These are phyloP conservation scores for Candida ortonii DNA, from an alignment of 805 yeast species.

Conservation along the genomic window DNA sequence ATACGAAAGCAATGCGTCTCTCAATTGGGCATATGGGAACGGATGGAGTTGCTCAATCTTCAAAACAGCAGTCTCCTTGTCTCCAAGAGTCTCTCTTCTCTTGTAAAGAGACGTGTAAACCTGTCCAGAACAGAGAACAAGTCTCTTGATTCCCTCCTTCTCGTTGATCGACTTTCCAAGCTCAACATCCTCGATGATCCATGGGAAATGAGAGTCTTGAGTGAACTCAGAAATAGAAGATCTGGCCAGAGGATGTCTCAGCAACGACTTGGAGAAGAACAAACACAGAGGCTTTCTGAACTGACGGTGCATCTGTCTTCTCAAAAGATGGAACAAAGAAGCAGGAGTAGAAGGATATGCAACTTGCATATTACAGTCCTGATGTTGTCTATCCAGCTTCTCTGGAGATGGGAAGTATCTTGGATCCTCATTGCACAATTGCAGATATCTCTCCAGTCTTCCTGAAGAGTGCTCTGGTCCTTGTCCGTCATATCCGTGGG, in stretches of 20 bases:
- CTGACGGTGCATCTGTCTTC: slow-evolving; percentile 99
- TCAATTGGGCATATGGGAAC: slow-evolving; percentile 95
- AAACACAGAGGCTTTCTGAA: slow-evolving; percentile 88
- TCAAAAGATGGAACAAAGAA: slow-evolving; percentile 89
- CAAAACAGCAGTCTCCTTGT: slow-evolving; percentile 82
- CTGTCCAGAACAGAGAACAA: slow-evolving; percentile 87
- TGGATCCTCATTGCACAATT: slow-evolving; percentile 93
- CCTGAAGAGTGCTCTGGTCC: slow-evolving; percentile 99
- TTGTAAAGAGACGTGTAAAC: slow-evolving; percentile 90
- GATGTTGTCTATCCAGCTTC: slow-evolving; percentile 94
- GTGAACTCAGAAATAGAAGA: slow-evolving; percentile 80
- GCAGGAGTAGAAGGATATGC: slow-evolving; percentile 99
- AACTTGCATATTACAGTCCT: slow-evolving; percentile 96
- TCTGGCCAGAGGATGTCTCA: slow-evolving; percentile 97
- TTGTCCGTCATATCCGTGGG: slow-evolving; percentile 99
- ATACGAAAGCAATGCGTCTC: slow-evolving; percentile 76
- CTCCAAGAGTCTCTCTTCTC: slow-evolving; percentile 74
- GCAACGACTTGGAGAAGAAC: slow-evolving; percentile 88
- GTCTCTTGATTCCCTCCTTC: slow-evolving; percentile 82
- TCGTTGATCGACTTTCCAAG: slow-evolving; percentile 72
- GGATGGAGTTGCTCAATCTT: slow-evolving; percentile 96
- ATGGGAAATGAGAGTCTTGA: slow-evolving; percentile 87
- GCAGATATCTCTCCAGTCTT: slow-evolving; percentile 94
- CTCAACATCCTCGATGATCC: slow-evolving; percentile 93
- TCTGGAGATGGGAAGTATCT: slow-evolving; percentile 88